These are phyloP conservation scores for Plasmodium knowlesi DNA, from an alignment of 169 alveolate species.

Conservation along the genomic window DNA sequence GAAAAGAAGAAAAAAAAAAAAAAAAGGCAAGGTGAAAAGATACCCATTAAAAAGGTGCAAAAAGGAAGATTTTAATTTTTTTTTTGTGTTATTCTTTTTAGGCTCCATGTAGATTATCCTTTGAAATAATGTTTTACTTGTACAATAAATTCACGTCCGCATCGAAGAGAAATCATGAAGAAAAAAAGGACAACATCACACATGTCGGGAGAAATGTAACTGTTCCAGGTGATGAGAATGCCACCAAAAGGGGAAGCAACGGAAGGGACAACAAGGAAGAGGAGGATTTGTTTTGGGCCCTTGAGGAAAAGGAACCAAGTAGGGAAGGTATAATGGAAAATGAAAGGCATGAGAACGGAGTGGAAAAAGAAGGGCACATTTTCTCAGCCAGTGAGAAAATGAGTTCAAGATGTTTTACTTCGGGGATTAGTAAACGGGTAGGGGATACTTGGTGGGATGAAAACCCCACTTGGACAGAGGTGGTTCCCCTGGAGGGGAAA, in stretches of 20 bases:
- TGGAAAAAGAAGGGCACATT: background rate
- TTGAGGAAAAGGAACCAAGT: slow-evolving; percentile 14
- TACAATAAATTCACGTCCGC: slow-evolving; percentile 15
- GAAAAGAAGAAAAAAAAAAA: background rate
- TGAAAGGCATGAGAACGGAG: background rate
- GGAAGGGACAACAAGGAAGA: slow-evolving; percentile 7
- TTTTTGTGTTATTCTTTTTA: background rate
- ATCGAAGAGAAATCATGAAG: slow-evolving; percentile 7
- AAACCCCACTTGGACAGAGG: background rate
- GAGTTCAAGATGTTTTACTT: background rate
- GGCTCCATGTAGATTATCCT: background rate
- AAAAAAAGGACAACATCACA: background rate
- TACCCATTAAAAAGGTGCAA: slow-evolving; percentile 4
- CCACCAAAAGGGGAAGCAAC: background rate
- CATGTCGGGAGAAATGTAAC: background rate
- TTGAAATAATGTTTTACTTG: slow-evolving; percentile 33
- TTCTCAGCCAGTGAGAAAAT: background rate
- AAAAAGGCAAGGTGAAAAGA: background rate
- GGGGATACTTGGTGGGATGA: background rate
- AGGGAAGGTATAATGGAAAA: background rate
- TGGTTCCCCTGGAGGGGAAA: background rate
- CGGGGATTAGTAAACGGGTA: background rate
- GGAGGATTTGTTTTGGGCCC: slow-evolving; percentile 19
- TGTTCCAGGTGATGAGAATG: background rate
- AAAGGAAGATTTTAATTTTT: background rate